Base-by-base conservation (phyloP, 2,329 filamentous ascomycete genomes). In the Lachnellula cervina region DNA sequence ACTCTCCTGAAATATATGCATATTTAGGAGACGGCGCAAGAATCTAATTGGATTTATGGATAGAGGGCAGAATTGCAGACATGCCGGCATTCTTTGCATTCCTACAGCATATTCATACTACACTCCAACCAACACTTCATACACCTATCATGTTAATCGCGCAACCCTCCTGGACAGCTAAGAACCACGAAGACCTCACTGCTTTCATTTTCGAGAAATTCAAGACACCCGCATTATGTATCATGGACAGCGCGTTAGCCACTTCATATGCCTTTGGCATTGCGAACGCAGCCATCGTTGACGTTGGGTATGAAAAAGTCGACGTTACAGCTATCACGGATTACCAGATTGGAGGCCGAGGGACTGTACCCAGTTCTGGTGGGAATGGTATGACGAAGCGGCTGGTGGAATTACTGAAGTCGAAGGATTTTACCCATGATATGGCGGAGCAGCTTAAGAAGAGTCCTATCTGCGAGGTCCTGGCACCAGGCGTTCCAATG, bases 191-290 rank as follows among this genome's bases (percentile, higher is more conserved):
- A 73, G 82, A 82, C 40, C 86, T 99, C 62, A 89, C 92, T 14
- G 90, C 94, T 60, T 99, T 96, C 76, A 84, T 97, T 62, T 99
- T 99, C 68, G 94, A 99, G 73, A 95, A 94, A 74, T 96, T 96
- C 69, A 94, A 93, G 75, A 94, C 90, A 0, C 94, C 94, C 0
- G 91, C 90, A 0, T 88, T 99, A 51, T 92, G 88, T 65, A 80
- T 97, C 60, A 87, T 99, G 76, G 89, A 97, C 72, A 88, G 90
- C 64, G 92, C 90, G 3, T 75, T 95, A 47, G 92, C 94, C 25
- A 88, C 90, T 0, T 87, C 94, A 55, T 97, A 95, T 68, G 92
- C 90, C 11, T 80, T 91, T 32, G 83, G 82, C 70, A 80, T 79
- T 76, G 80, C 86, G 34, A 90, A 83, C 64, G 87, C 94, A 66